Evolutionary conservation across 441 rosid genomes (phyloP).

Genomic region (Populus trichocarpa): DNA sequence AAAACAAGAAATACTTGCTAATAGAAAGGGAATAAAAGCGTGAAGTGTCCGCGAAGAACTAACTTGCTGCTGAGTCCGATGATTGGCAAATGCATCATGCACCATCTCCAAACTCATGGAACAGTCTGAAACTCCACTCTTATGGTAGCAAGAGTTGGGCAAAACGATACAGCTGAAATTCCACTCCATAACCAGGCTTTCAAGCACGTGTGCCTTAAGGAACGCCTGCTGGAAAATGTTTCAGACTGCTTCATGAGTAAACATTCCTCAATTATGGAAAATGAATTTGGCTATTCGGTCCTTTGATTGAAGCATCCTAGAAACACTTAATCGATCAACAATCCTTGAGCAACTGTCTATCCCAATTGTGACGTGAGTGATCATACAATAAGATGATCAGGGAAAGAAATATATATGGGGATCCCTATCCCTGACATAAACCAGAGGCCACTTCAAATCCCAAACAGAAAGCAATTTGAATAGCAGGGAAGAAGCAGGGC

Average conservation of each 20-base stretch:
- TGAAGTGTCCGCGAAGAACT: not conserved
- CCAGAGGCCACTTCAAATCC: constrained; percentile 32
- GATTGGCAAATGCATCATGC: not conserved
- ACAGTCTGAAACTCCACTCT: not conserved
- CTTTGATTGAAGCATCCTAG: not conserved
- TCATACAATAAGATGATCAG: not conserved
- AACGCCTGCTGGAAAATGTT: not conserved
- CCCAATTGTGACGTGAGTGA: not conserved
- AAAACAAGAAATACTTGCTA: not conserved
- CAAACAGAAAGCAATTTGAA: constrained; percentile 88
- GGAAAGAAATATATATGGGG: not conserved
- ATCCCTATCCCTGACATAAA: not conserved
- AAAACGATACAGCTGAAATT: no score
- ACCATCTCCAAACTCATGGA: not conserved
- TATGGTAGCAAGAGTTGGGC: no score
- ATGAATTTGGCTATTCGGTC: not conserved
- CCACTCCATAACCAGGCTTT: not conserved
- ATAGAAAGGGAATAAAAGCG: not conserved
- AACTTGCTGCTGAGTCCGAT: not conserved
- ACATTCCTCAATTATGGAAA: not conserved
- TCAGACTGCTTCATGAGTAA: not conserved
- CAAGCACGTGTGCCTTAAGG: not conserved
- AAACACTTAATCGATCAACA: not conserved
- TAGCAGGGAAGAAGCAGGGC: constrained; percentile 78
- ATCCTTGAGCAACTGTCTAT: not conserved